Evolutionary conservation across 2,329 filamentous ascomycete species (phyloP), one percentile per base, ranked within the genome.

Genomic region (Aspergillus ibericus): DNA sequence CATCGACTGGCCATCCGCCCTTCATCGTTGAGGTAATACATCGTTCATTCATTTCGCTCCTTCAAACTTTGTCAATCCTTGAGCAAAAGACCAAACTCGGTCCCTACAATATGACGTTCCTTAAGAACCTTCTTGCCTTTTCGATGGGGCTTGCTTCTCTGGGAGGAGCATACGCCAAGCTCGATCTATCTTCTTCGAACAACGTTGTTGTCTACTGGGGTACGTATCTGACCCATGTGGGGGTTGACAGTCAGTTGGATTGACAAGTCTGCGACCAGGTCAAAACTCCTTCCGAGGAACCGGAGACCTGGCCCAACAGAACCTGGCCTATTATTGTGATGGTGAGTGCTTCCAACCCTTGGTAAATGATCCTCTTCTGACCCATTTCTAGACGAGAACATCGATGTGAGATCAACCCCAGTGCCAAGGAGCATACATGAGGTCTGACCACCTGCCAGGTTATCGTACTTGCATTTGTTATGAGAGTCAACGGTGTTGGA

Each of bases 181-280:
- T 85, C 64, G 74, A 80, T 60, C 60, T 82, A 4, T 68, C 67
- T n/a, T 78, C 80, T 1, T 66, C 69, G 1, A 77, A 71, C 51
- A 89, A 88, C 65, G 69, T 90, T 55, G 86, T 83, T 25, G 78
- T 89, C 1, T 90, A 90, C 71, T 90, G 87, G 87, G 88, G 74
- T 76, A 61, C 49, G 65, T 60, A 18, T 38, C 15, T 2, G 3
- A 13, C 16, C 9, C 0, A 15, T 5, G 2, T 3, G 15, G 8
- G 5, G 4, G n/a, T 13, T 22, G 34, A 16, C 34, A n/a, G 3
- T 5, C 13, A 16, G 36, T 25, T 32, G 29, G 32, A n/a, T 6
- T 44, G 22, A 51, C 5, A 38, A 54, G 29, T 32, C 20, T 48
- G 7, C 8, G 4, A 29, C 7, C 50, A 74, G 70, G 86, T 77